Evolutionary conservation across 257 asterid genomes (phyloP).

Genomic region (Buddleja alternifolia): DNA sequence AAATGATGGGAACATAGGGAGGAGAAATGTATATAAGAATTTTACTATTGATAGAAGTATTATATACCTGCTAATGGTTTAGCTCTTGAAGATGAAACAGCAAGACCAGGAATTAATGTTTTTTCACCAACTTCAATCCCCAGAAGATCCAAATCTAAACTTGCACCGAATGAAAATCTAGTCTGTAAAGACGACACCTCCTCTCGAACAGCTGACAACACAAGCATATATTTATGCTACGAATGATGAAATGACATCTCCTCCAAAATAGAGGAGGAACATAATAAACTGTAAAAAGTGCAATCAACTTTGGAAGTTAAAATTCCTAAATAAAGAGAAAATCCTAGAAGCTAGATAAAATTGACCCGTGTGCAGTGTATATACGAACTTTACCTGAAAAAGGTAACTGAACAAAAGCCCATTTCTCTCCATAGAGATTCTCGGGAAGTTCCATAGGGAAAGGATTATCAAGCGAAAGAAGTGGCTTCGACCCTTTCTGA

Average conservation of each 20-base stretch:
- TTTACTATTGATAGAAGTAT: too few species aligned
- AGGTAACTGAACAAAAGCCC: constrained; percentile 96
- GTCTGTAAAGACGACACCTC: constrained; percentile 69
- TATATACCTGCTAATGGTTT: constrained; percentile 78
- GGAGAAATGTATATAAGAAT: neutral
- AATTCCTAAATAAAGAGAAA: neutral
- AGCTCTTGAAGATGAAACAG: constrained; percentile 91
- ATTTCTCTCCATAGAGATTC: constrained; percentile 83
- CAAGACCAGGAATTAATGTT: constrained; percentile 85
- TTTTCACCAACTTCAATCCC: constrained; percentile 81
- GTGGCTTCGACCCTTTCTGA: constrained; percentile 77
- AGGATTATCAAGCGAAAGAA: constrained; percentile 79
- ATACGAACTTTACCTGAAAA: constrained; percentile 54
- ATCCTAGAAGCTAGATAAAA: too few species aligned
- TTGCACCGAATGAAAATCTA: constrained; percentile 69
- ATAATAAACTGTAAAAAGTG: neutral
- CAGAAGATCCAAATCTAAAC: constrained; percentile 85
- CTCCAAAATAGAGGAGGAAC: neutral
- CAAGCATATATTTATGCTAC: constrained; percentile 20
- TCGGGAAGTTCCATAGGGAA: constrained; percentile 95
- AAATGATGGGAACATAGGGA: too few species aligned
- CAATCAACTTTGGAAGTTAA: constrained; percentile 2
- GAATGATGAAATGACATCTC: neutral
- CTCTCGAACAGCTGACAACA: constrained; percentile 68
- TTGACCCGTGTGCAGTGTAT: too few species aligned